Conservation (phyloP, 169 alveolate genomes). For the Eimeria zaria region DNA sequence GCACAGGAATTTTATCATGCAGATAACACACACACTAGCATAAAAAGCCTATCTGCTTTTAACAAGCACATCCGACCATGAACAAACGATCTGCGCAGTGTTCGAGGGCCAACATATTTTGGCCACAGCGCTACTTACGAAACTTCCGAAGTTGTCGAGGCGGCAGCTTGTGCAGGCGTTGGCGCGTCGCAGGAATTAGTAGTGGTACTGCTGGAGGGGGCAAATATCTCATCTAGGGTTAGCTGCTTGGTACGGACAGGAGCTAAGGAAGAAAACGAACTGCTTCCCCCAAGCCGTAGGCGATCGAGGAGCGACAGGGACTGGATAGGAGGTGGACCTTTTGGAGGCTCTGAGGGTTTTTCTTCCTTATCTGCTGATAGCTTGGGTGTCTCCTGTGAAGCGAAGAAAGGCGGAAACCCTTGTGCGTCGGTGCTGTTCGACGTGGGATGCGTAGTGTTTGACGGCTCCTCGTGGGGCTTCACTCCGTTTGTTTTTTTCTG, state of each 20-base stretch:
- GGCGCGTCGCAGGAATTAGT: slow-evolving; percentile 21
- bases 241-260: slow-evolving; percentile 66
- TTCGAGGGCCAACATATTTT: background rate
- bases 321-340: slow-evolving; percentile 59
- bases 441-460: background rate
- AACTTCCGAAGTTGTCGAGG: background rate
- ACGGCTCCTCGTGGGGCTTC: slow-evolving; percentile 3
- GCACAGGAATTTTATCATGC: too few relatives aligned
- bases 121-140: background rate
- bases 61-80: background rate
- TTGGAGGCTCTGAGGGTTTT: background rate
- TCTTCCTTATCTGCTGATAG: background rate
- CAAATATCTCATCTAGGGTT: slow-evolving; percentile 60
- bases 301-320: slow-evolving; percentile 67
- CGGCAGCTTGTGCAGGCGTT: slow-evolving; percentile 18
- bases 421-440: background rate
- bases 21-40: too few relatives aligned
- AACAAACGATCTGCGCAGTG: background rate
- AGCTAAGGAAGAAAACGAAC: slow-evolving; percentile 53
- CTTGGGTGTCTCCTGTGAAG: slow-evolving; percentile 2
- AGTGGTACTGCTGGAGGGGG: slow-evolving; percentile 51
- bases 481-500: slow-evolving; percentile 37
- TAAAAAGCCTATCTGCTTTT: background rate
- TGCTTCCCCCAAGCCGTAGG: slow-evolving; percentile 60
- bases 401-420: background rate